A percentile compares a stretch with the other conserved stretches of the same genome.
Evolutionary conservation across 495 filamentous ascomycete genomes (phyloP).

Genomic region (Aspergillus bridgeri): DNA sequence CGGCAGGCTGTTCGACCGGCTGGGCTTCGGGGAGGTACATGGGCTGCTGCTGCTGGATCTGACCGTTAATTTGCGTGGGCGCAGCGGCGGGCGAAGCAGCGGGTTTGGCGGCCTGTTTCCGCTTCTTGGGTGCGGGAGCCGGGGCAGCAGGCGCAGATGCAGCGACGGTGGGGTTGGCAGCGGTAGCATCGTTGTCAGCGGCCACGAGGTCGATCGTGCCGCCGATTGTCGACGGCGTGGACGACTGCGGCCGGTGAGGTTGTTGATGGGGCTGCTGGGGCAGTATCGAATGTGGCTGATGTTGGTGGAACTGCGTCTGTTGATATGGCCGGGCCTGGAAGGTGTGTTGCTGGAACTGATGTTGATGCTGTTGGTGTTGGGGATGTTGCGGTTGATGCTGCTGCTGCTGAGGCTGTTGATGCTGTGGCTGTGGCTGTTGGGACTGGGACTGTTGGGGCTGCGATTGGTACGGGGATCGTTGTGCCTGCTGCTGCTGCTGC

Average conservation of each 20-base stretch:
- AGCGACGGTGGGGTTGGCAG: slow-evolving; percentile 7
- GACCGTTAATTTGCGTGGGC: slow-evolving; percentile 10
- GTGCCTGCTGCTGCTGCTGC: slow-evolving; percentile 16
- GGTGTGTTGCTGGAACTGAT: slow-evolving; percentile 20
- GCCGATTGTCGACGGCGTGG: slow-evolving; percentile 17
- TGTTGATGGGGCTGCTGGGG: slow-evolving; percentile 25
- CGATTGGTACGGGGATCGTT: slow-evolving; percentile 9
- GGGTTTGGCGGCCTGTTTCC: slow-evolving; percentile 1
- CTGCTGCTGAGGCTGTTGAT: slow-evolving; percentile 20
- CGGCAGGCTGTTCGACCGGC: neutral
- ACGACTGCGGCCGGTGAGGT: slow-evolving; percentile 14
- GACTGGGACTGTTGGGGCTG: slow-evolving; percentile 23
- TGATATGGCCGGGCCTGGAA: slow-evolving; percentile 26
- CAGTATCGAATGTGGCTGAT: slow-evolving; percentile 15
- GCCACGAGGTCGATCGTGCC: neutral
- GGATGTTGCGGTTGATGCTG: slow-evolving; percentile 22
- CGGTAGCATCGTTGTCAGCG: neutral
- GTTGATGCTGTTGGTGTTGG: slow-evolving; percentile 24
- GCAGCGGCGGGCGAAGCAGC: neutral
- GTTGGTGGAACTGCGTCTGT: slow-evolving; percentile 15
- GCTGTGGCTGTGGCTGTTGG: slow-evolving; percentile 19
- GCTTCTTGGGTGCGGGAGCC: neutral
- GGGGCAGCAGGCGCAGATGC: slow-evolving; percentile 10
- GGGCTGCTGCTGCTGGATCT: slow-evolving; percentile 1
- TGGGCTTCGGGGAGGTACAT: neutral